Evolutionary conservation across 2,329 filamentous ascomycete genomes (phyloP), one percentile per base, ranked within the genome.

Genomic region (Orbilia quercus): DNA sequence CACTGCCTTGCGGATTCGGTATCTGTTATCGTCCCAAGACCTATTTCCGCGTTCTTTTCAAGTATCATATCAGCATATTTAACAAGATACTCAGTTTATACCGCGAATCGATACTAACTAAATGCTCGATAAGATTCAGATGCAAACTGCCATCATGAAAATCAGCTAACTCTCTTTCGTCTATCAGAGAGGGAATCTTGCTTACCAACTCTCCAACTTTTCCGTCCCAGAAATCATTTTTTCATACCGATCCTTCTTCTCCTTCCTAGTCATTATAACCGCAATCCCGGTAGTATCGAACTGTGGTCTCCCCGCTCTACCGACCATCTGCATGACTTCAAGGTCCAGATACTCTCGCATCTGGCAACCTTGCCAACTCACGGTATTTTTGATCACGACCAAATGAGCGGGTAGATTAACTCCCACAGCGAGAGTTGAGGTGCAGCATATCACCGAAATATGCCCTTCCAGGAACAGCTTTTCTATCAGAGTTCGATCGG

Each of bases 271-370:
- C 82, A 96, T 87, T 62, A 96, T 93, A 14, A 95, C 88, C 9
- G 90, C 92, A 40, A 88, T 85, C 1, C 90, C 91, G 67, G 83
- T 90, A 54, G 87, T 84, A 76, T 94, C 92, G 75, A 93, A 96
- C 78, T 96, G 92, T 4, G 92, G 91, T 18, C 91, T 84, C 0
- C 92, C 91, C 55, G 91, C 91, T 75, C 91, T 87, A 5, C 91
- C 91, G 53, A 96, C 85, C 91, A 96, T 96, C 77, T 96, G 91
- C 89, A 94, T 94, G 74, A 94, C 85, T 76, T 96, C 91, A 3
- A 96, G 83, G 78, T 95, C 91, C 0, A 90, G 88, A 76, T 92
- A 92, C 79, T 95, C 91, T 63, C 88, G 85, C 38, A 86, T 77
- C 6, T 81, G 84, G 5, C 84, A 83, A 65, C 87, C 85, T 65